Base-by-base conservation (phyloP, 768 basidiomycete genomes). In the Agrocybe chaxingu region DNA sequence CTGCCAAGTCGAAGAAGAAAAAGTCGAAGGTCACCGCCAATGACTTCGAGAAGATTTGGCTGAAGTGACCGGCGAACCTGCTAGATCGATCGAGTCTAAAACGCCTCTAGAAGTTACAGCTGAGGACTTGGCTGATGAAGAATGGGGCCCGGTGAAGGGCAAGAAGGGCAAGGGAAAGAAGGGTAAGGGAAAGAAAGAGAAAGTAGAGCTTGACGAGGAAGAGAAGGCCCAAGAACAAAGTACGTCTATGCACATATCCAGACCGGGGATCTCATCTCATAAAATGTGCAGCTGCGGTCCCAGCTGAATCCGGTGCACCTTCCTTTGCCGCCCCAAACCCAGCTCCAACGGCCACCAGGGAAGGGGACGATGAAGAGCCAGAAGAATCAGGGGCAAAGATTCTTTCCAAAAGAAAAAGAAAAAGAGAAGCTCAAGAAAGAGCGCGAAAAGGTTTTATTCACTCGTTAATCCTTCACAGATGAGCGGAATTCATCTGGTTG, bases 361-460 rank as follows among this genome's bases (percentile, higher is more conserved):
- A 66, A 35, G 68, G 65, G 30, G 16, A 74, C 16, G 79, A 71
- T 18, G 81, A 76, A 6, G 84, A 73, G n/a, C 78, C 68, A 35
- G 80, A 78, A 30, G 84, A 77, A 45, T 69, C 68, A 43, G 89
- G 81, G 10, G 73, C 74, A 3, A 84, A 87, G 68, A 64, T 96
- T 31, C 69, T 97, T 33, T 85, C 87, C 12, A 98, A 98, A 74
- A n/a, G n/a, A n/a, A n/a, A 97, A 96, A 66, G 92, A 98, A 76
- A 98, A 98, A 72, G 95, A 98, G 66, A 86, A 86, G 65, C 74
- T 96, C 53, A 98, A 98, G 81, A 98, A 98, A 72, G 95, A 98
- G 70, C 82, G 84, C 45, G 94, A 97, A 74, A 97, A 97, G 87
- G 93, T 87, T 33, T 42, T 61, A 39, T 48, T 36, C 36, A 33